Evolutionary conservation across 495 filamentous ascomycete species (phyloP).

Genomic region (Penicillium ucsense): DNA sequence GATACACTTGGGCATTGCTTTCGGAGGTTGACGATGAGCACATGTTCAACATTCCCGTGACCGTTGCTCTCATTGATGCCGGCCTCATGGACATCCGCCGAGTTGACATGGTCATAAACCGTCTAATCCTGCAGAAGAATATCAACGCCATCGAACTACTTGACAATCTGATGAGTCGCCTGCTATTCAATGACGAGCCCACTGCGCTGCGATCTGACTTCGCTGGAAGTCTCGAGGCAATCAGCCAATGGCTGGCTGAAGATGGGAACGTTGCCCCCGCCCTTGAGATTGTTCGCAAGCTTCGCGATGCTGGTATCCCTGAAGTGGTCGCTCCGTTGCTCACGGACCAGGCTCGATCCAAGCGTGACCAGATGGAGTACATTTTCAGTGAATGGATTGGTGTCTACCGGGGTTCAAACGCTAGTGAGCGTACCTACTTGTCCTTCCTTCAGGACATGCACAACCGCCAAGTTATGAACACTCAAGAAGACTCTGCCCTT

Average conservation of each 20-base stretch:
- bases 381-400: conserved; percentile 90
- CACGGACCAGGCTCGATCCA: conserved; percentile 41
- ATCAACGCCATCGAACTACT: conserved; percentile 64
- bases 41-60: conserved; percentile 70
- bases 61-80: conserved; percentile 62
- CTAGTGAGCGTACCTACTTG: conserved; percentile 56
- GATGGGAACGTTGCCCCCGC: conserved; percentile 56
- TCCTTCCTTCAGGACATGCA: conserved; percentile 84
- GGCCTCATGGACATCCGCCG: conserved; percentile 67
- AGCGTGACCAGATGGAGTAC: conserved; percentile 81
- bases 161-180: conserved; percentile 60
- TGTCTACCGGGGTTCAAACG: conserved; percentile 62
- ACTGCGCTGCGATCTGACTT: conserved; percentile 78
- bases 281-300: conserved; percentile 60
- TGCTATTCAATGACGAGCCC: conserved; percentile 67
- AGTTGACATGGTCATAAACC: conserved; percentile 67
- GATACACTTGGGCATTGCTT: conserved; percentile 55
- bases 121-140: conserved; percentile 58
- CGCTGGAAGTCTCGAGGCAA: conserved; percentile 65
- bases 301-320: conserved; percentile 52
- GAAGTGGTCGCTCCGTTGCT: conserved; percentile 38
- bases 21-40: conserved; percentile 61
- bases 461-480: conserved; percentile 56
- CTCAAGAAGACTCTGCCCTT: conserved; percentile 59
- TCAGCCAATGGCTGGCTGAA: conserved; percentile 72